These are phyloP conservation scores for Apiotrichum sp. DNA, from an alignment of 1,284 basidiomycete genomes.

Conservation along the genomic window DNA sequence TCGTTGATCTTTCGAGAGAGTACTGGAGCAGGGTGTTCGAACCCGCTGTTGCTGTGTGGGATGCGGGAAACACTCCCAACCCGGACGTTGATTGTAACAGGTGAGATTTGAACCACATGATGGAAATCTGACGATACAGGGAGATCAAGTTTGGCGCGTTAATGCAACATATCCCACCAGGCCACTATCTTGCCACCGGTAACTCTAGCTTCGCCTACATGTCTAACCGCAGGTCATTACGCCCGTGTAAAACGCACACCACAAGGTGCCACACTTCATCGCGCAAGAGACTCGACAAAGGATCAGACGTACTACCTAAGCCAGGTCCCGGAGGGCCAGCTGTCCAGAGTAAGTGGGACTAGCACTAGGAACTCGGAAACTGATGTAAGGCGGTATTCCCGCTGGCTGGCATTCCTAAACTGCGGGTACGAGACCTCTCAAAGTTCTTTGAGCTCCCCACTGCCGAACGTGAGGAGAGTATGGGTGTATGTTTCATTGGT, in stretches of 20 bases:
- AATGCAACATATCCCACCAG: conserved; percentile 55
- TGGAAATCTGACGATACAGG: conserved; percentile 47
- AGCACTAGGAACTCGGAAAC: not conserved
- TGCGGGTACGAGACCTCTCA: conserved; percentile 72
- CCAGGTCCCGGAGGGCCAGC: conserved; percentile 60
- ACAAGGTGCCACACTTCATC: conserved; percentile 55
- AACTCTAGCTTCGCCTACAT: conserved; percentile 2
- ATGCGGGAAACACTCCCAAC: conserved; percentile 75
- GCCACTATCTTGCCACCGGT: conserved; percentile 74
- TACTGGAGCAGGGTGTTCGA: conserved; percentile 88
- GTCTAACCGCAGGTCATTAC: conserved; percentile 66
- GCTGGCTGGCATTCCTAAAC: conserved; percentile 61
- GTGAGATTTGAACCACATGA: conserved; percentile 45
- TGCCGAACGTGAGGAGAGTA: conserved; percentile 75
- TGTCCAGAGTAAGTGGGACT: conserved; percentile 46
- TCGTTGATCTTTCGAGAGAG: conserved; percentile 72
- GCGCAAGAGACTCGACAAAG: conserved; percentile 63
- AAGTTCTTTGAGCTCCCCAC: conserved; percentile 62
- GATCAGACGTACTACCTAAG: conserved; percentile 95
- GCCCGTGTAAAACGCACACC: conserved; percentile 59
- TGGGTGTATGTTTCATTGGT: conserved; percentile 97
- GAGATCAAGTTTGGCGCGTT: conserved; percentile 93
- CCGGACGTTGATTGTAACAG: conserved; percentile 91
- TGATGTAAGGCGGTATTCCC: conserved; percentile 66
- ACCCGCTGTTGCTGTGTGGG: conserved; percentile 70